These are phyloP conservation scores for Dipodascopsis tothii DNA, from an alignment of 805 yeast genomes.

Conservation along the genomic window DNA sequence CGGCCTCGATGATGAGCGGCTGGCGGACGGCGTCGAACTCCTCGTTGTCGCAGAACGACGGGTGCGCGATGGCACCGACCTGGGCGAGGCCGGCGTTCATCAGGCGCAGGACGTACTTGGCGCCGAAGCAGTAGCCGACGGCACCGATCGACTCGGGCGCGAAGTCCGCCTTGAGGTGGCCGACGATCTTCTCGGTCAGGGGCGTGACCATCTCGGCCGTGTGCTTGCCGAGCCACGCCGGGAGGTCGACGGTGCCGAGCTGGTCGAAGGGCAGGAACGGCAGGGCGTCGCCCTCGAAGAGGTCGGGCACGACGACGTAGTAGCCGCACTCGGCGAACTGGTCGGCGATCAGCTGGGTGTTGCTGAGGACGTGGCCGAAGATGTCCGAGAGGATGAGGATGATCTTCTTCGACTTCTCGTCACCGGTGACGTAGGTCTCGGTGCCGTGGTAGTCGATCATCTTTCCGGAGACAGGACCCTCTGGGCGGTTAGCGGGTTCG, in stretches of 20 bases:
- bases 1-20: constrained; percentile 67
- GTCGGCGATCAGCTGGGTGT: constrained; percentile 45
- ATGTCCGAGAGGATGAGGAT: constrained; percentile 61
- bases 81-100: constrained; percentile 37
- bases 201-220: constrained; percentile 41
- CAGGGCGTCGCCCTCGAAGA: constrained; percentile 50
- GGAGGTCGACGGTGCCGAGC: constrained; percentile 24
- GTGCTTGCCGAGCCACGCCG: constrained; percentile 52
- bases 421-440: constrained; percentile 46
- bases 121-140: constrained; percentile 83
- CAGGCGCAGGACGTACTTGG: constrained; percentile 55
- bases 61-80: constrained; percentile 76
- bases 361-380: constrained; percentile 53
- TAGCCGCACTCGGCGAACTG: constrained; percentile 53
- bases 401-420: constrained; percentile 41
- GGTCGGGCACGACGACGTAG: constrained; percentile 69
- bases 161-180: constrained; percentile 38
- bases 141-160: constrained; percentile 47
- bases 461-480: constrained; percentile 13
- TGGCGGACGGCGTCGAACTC: constrained; percentile 54
- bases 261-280: constrained; percentile 27
- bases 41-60: constrained; percentile 60
- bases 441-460: constrained; percentile 22
- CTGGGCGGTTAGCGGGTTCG: too few relatives aligned
- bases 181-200: constrained; percentile 39